Evolutionary conservation across 805 yeast species (phyloP).

Genomic region (Tetrapisispora iriomotensis): DNA sequence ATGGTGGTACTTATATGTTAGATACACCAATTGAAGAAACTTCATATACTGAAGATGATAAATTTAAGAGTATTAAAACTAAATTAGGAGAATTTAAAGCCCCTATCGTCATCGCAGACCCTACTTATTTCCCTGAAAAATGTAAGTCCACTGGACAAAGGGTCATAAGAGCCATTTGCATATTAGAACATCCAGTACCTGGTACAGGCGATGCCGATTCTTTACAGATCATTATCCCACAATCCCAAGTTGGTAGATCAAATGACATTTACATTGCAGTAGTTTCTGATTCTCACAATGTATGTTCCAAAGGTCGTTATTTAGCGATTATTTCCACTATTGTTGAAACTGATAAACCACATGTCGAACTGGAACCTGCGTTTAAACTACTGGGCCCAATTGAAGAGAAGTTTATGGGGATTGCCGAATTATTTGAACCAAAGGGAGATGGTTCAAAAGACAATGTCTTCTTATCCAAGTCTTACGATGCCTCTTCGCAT

Average conservation of each 20-base stretch:
- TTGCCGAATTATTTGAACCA: conserved; percentile 87
- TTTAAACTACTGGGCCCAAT: conserved; percentile 76
- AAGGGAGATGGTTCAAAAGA: conserved; percentile 70
- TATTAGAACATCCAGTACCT: conserved; percentile 82
- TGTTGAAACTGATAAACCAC: conserved; percentile 88
- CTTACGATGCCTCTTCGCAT: conserved; percentile 91
- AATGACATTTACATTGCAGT: conserved; percentile 93
- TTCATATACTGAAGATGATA: conserved; percentile 58
- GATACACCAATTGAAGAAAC: conserved; percentile 92
- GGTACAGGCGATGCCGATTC: conserved; percentile 78
- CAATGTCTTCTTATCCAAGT: conserved; percentile 72
- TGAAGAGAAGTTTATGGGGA: conserved; percentile 84
- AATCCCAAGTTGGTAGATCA: conserved; percentile 85
- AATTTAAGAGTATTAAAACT: conserved; percentile 77
- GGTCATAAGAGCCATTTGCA: conserved; percentile 50
- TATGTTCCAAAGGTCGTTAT: conserved; percentile 78
- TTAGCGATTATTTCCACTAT: conserved; percentile 91
- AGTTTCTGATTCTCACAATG: conserved; percentile 81
- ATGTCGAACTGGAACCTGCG: conserved; percentile 86
- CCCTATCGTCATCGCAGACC: conserved; percentile 91
- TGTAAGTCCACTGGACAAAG: conserved; percentile 32
- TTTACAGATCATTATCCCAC: conserved; percentile 90
- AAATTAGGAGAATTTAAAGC: conserved; percentile 90
- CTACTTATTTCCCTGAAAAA: conserved; percentile 81
- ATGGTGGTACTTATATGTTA: conserved; percentile 97